Conservation (phyloP, 1,284 basidiomycete species). For the Puccinia hordei region DNA sequence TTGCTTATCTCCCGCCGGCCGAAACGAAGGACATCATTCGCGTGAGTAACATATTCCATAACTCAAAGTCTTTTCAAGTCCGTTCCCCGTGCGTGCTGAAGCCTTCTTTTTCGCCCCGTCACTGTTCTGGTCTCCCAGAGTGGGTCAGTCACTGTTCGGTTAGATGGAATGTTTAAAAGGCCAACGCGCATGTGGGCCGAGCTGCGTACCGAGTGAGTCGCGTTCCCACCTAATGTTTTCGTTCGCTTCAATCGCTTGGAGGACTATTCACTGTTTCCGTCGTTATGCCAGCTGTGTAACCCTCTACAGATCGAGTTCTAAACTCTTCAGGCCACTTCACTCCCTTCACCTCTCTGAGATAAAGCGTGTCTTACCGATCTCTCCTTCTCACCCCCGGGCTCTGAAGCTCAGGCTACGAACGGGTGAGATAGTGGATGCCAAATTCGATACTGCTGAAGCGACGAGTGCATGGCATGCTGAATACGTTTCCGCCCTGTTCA, state of each 20-base stretch:
- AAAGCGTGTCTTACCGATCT: conserved; percentile 53
- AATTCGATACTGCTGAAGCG: conserved; percentile 57
- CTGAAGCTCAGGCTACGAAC: conserved; percentile 53
- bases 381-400: conserved; percentile 53
- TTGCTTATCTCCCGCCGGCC: conserved; percentile 54
- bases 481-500: conserved; percentile 53
- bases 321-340: conserved; percentile 56
- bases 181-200: conserved; percentile 36
- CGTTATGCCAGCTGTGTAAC: conserved; percentile 51
- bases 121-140: conserved; percentile 10
- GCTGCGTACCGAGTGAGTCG: conserved; percentile 40
- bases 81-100: background rate
- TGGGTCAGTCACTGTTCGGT: conserved; percentile 27
- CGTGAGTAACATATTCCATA: background rate
- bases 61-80: background rate
- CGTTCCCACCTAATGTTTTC: background rate
- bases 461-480: conserved; percentile 54
- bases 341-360: conserved; percentile 54
- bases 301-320: conserved; percentile 54
- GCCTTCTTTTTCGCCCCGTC: background rate
- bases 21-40: conserved; percentile 32
- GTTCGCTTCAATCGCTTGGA: background rate
- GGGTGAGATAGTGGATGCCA: conserved; percentile 52
- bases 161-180: background rate
- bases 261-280: background rate